Evolutionary conservation across 140 eudicot species (phyloP).

Genomic region (Ambrosia hybrid): DNA sequence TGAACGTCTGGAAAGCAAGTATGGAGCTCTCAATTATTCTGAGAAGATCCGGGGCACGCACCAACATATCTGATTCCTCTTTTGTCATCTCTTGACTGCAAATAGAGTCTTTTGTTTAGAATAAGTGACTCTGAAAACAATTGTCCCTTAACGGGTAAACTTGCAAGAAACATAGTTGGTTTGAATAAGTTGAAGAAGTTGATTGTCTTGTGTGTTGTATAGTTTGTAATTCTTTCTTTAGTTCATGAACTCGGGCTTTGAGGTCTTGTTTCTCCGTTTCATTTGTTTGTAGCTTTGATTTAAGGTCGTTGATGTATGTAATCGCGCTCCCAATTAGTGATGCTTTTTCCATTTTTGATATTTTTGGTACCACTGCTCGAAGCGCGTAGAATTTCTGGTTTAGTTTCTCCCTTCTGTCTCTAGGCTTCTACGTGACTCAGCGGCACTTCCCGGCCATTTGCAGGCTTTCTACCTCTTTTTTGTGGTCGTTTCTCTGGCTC

Average conservation of each 20-base stretch:
- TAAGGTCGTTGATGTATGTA: constrained; percentile 63
- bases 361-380: constrained; percentile 86
- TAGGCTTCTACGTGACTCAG: constrained; percentile 95
- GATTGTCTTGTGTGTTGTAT: constrained; percentile 43
- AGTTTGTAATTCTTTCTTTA: constrained; percentile 50
- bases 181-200: constrained; percentile 22
- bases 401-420: constrained; percentile 86
- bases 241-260: constrained; percentile 38
- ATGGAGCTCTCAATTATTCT: too few species aligned
- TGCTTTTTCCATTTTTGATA: constrained; percentile 94
- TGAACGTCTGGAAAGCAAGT: constrained; percentile 60
- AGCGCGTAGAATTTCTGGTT: constrained; percentile 86
- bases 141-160: too few species aligned
- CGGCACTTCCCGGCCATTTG: too few species aligned
- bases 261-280: constrained; percentile 64
- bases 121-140: too few species aligned
- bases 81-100: constrained; percentile 51
- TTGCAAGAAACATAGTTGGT: too few species aligned
- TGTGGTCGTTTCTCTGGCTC: too few species aligned
- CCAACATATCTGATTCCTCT: constrained; percentile 56
- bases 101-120: background rate
- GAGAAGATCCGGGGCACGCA: constrained; percentile 63
- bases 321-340: constrained; percentile 82
- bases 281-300: constrained; percentile 46
- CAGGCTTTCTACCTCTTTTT: too few species aligned